phyloP scores from a whole-genome alignment of 208 protist genomes.

The Trypanosoma grayi region DNA sequence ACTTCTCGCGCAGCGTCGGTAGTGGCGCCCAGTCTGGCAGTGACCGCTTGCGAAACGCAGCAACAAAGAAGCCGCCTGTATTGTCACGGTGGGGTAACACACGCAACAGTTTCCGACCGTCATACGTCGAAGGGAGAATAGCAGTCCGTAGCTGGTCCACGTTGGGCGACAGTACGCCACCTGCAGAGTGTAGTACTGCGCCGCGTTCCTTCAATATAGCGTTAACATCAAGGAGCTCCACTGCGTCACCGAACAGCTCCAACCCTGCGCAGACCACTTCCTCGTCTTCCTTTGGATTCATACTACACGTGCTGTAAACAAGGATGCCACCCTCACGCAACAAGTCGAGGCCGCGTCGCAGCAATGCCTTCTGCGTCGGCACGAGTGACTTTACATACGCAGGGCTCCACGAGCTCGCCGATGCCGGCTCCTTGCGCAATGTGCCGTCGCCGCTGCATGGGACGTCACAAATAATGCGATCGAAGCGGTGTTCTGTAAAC shows the following conservation, averaged over 20 bases:
- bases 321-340: constrained; percentile 78
- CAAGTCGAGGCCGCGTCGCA: constrained; percentile 84
- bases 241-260: constrained; percentile 67
- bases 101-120: constrained; percentile 75
- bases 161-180: constrained; percentile 58
- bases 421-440: constrained; percentile 86
- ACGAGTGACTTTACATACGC: constrained; percentile 86
- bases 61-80: constrained; percentile 91
- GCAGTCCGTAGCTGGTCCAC: constrained; percentile 41
- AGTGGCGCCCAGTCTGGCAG: constrained; percentile 38
- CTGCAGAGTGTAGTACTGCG: constrained; percentile 49
- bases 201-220: constrained; percentile 44
- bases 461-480: constrained; percentile 94
- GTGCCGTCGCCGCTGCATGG: constrained; percentile 97
- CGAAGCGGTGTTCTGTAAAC: constrained; percentile 54
- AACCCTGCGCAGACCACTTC: constrained; percentile 90
- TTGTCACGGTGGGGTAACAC: constrained; percentile 86
- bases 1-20: constrained; percentile 42
- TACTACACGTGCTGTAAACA: constrained; percentile 97
- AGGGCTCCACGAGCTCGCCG: constrained; percentile 83
- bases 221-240: constrained; percentile 88
- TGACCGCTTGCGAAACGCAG: constrained; percentile 77
- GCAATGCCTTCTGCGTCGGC: constrained; percentile 85
- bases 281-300: constrained; percentile 97
- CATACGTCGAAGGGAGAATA: constrained; percentile 48